Base-by-base conservation (phyloP, 441 rosid genomes). In the Populus trichocarpa region DNA sequence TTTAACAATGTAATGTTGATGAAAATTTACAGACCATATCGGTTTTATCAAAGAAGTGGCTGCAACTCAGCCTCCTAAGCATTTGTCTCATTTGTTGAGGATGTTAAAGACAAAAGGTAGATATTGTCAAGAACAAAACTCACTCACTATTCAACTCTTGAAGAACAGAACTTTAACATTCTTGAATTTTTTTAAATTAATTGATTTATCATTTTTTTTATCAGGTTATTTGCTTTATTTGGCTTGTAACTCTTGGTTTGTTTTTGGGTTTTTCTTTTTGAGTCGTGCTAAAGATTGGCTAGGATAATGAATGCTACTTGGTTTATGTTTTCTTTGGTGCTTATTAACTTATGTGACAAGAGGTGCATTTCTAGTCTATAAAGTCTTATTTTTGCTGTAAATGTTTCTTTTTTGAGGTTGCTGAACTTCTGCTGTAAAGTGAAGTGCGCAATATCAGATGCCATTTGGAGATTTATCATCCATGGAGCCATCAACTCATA, bases 21-120 rank as follows among this genome's bases (percentile, higher is more conserved):
- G 23, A 57, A 67, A 72, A 71, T 26, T 72, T 81, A 83, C 86
- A 93, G 97, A 86, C 5, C 96, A 92, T 81, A 68, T 80, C 25
- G 76, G 81, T 70, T 93, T 91, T 84, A 83, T 95, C 81, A 85
- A 84, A 82, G 93, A 91, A 20, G 84, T 93, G 68, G 97, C 93
- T 68, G 90, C 83, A 75, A 80, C 90, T 83, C 80, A 88, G 81
- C 94, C 96, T 83, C 98, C 98, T 36, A 83, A 76, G 86, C 86
- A 88, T 84, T 80, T 95, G 84, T 78, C 82, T 81, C 84, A 87
- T 61, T 81, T 92, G 42, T 79, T 92, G 75, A 88, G 77, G 40
- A 84, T 92, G 71, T 94, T 90, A 72, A 86, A 46, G 77, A 85
- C 86, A 70, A 90, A 85, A 89, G 97, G 98, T 93, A 75, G 61